Base-by-base conservation (phyloP, 768 basidiomycete genomes). In the Asterophora parasitica region DNA sequence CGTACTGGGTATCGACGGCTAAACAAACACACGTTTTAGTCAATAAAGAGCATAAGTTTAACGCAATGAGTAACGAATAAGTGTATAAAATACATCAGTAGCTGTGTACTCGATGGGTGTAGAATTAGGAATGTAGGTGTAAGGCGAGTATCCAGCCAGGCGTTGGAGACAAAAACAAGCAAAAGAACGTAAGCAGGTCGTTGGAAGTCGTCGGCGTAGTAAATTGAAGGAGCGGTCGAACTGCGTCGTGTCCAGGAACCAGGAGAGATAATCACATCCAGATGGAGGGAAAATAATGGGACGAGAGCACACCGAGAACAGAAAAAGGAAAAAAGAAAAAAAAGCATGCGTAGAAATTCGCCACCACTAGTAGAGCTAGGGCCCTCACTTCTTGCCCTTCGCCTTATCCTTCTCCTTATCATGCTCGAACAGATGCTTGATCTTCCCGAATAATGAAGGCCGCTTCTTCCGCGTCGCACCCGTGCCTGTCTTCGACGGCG, bases 401-500 rank as follows among this genome's bases (percentile, higher is more conserved):
- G 10, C 44, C 44, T 72, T 63, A 40, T 71, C 61, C 54, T 76
- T 75, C 16, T 77, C 69, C 56, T 71, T 74, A 46, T 78, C 69
- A 30, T 62, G 58, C 12, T 65, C 58, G 56, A 85, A 83, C 5
- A 81, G 57, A 33, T 70, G 58, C 58, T 77, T 82, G 43, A 78
- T 32, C 55, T 72, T 82, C 19, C 73, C 74, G 44, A 85, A 71
- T 26, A 83, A 58, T 12, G 81, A 81, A 5, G 64, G 59, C 37
- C 69, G 68, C 59, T 80, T 83, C 68, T 81, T 81, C 49, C 73
- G 67, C 12, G 60, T 62, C n/a, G 53, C 54, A 11, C 55, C 44
- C 1, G 71, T 66, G 16, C 65, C 68, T 46, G 66, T 63, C 45
- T 61, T 69, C 7, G 73, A 70, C 20, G 72, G 55, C 2, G 64